These are phyloP conservation scores for Fusarium sp. DNA, from an alignment of 2,329 filamentous ascomycete species.

Conservation along the genomic window DNA sequence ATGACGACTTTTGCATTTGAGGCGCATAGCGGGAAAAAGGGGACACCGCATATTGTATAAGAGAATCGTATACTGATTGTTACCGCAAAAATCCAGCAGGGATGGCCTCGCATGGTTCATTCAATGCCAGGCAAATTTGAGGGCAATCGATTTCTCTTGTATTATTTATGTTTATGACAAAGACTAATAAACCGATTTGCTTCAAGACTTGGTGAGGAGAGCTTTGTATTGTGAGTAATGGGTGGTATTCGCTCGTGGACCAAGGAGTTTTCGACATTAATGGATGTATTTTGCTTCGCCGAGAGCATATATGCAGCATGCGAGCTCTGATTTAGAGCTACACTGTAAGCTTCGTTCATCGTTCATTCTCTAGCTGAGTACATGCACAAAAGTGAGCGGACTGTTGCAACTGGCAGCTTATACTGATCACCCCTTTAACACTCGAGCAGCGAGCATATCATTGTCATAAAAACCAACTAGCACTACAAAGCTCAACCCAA, in stretches of 20 bases:
- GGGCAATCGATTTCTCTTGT: conserved; percentile 33
- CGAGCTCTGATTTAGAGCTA: neutral
- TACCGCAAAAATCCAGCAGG: conserved; percentile 23
- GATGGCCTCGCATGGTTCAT: conserved; percentile 27
- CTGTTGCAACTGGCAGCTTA: neutral
- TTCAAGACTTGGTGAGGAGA: conserved; percentile 12
- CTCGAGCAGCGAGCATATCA: neutral
- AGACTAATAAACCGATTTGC: conserved; percentile 36
- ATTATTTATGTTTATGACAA: conserved; percentile 43
- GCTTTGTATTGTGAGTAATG: neutral
- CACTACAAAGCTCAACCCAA: neutral
- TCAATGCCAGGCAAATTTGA: conserved; percentile 33
- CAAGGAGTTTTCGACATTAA: neutral
- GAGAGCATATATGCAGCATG: neutral
- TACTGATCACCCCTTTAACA: neutral
- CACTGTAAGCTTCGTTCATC: neutral
- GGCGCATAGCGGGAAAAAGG: conserved; percentile 49
- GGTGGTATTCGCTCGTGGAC: neutral
- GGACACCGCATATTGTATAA: conserved; percentile 37
- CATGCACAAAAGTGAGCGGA: neutral
- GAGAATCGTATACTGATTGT: conserved; percentile 26
- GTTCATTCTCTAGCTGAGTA: neutral
- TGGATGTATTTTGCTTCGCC: no score
- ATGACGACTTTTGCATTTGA: conserved; percentile 45
- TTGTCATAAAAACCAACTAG: neutral